Evolutionary conservation across 2,329 filamentous ascomycete genomes (phyloP).

Genomic region (Podosphaera aphanis): DNA sequence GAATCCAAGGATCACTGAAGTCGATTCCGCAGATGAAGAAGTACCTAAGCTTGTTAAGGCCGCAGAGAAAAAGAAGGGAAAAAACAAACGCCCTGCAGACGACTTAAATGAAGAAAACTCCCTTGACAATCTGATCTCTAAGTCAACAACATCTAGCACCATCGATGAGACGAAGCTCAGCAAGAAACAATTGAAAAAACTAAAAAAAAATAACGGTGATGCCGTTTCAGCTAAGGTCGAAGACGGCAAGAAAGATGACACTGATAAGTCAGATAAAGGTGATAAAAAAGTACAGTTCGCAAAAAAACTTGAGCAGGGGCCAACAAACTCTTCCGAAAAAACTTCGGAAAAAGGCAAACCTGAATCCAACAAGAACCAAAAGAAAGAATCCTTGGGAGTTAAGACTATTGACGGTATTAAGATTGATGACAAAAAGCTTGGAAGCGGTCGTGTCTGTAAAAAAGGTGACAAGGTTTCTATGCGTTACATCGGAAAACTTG

Average conservation of each 20-base stretch:
- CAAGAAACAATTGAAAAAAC: conserved; percentile 96
- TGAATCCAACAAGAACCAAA: conserved; percentile 27
- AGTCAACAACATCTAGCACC: conserved; percentile 32
- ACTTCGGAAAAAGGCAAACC: conserved; percentile 24
- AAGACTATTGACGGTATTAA: conserved; percentile 75
- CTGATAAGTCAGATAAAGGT: conserved; percentile 29
- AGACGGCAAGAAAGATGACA: conserved; percentile 31
- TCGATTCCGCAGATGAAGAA: conserved; percentile 50
- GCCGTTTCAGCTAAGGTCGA: conserved; percentile 38
- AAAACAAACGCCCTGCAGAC: conserved; percentile 84
- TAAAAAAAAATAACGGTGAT: conserved; percentile 95
- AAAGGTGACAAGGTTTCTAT: conserved; percentile 76
- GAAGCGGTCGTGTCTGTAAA: conserved; percentile 67
- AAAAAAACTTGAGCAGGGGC: conserved; percentile 95
- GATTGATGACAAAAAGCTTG: conserved; percentile 85
- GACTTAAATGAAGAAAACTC: conserved; percentile 36
- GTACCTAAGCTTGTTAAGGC: conserved; percentile 31
- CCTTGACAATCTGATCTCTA: conserved; percentile 70
- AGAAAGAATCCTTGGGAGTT: conserved; percentile 35
- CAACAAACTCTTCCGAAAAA: conserved; percentile 43
- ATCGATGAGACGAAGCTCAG: conserved; percentile 51
- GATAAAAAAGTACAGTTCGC: conserved; percentile 98
- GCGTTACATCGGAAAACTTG: conserved; percentile 94
- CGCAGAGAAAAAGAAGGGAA: conserved; percentile 34
- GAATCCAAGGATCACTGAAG: conserved; percentile 62